These are phyloP conservation scores for Termitomyces sp. DNA, from an alignment of 768 basidiomycete genomes.

Conservation along the genomic window DNA sequence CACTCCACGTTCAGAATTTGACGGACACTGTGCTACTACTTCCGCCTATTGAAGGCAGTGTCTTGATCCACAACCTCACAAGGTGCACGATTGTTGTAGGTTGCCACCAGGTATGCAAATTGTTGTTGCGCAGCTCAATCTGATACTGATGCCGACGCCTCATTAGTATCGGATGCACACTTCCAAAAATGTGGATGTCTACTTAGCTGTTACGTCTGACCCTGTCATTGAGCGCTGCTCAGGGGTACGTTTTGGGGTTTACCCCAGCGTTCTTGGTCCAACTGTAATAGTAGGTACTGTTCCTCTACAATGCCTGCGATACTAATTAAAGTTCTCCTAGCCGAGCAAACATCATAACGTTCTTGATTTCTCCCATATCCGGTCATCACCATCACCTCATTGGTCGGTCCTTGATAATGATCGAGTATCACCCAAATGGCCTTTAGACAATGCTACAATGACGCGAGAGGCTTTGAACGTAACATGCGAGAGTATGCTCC, in stretches of 20 bases:
- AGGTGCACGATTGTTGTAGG: slow-evolving; percentile 67
- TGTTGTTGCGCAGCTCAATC: not conserved
- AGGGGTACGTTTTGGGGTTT: slow-evolving; percentile 59
- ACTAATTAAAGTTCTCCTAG: slow-evolving; percentile 27
- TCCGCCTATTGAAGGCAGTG: slow-evolving; percentile 66
- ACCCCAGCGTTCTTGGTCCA: slow-evolving; percentile 43
- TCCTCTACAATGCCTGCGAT: not conserved
- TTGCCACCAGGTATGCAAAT: slow-evolving; percentile 71
- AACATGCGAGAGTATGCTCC: slow-evolving; percentile 9
- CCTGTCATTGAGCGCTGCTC: slow-evolving; percentile 81
- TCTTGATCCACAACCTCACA: slow-evolving; percentile 63
- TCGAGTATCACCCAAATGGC: slow-evolving; percentile 12
- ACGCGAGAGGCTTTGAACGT: slow-evolving; percentile 5
- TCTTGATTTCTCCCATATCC: slow-evolving; percentile 86
- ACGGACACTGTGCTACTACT: slow-evolving; percentile 62
- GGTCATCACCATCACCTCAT: slow-evolving; percentile 74
- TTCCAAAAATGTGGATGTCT: slow-evolving; percentile 61
- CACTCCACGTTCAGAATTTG: slow-evolving; percentile 65
- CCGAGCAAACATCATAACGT: slow-evolving; percentile 46
- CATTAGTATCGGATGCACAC: slow-evolving; percentile 85
- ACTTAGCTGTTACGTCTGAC: slow-evolving; percentile 64
- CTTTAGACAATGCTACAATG: not conserved
- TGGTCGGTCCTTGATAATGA: slow-evolving; percentile 47
- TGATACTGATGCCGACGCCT: not conserved
- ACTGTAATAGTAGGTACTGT: slow-evolving; percentile 16